Conservation (phyloP, 352 stramenopile species). For the Phytopythium boreale region DNA sequence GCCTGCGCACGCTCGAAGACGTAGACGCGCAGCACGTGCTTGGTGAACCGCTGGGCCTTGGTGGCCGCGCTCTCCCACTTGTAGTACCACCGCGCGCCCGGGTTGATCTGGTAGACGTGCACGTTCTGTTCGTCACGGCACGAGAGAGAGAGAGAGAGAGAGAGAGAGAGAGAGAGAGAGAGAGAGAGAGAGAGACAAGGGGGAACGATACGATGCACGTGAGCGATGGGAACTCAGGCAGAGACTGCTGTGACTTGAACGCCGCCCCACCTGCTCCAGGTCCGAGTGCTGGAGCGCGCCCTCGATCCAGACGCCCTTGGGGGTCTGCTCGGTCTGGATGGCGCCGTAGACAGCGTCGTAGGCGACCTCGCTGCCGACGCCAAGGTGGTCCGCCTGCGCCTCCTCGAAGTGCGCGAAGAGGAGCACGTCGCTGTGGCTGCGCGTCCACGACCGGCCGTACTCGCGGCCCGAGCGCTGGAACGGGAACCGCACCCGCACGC, state of each 20-base stretch:
- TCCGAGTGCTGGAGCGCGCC: slow-evolving; percentile 22
- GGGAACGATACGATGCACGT: too few relatives aligned
- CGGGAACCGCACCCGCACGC: slow-evolving; percentile 30
- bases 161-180: too few relatives aligned
- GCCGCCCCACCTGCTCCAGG: slow-evolving; percentile 8
- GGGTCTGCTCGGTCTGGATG: slow-evolving; percentile 57
- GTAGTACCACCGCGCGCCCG: slow-evolving; percentile 62
- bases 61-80: slow-evolving; percentile 65
- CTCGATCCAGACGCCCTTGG: slow-evolving; percentile 66
- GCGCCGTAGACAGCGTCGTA: slow-evolving; percentile 23
- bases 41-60: slow-evolving; percentile 58
- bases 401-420: slow-evolving; percentile 61
- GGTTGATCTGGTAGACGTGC: slow-evolving; percentile 55
- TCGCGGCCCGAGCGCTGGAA: slow-evolving; percentile 3
- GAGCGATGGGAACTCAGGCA: neutral
- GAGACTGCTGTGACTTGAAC: neutral
- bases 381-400: slow-evolving; percentile 26
- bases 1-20: slow-evolving; percentile 32
- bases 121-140: slow-evolving; percentile 3
- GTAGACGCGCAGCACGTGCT: slow-evolving; percentile 58
- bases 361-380: slow-evolving; percentile 25
- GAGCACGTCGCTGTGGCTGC: slow-evolving; percentile 19
- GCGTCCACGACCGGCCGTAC: slow-evolving; percentile 4
- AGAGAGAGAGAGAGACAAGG: too few relatives aligned
- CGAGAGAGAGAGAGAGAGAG: too few relatives aligned